phyloP scores from a whole-genome alignment of 208 protist genomes.

The Trypanosoma melophagium region DNA sequence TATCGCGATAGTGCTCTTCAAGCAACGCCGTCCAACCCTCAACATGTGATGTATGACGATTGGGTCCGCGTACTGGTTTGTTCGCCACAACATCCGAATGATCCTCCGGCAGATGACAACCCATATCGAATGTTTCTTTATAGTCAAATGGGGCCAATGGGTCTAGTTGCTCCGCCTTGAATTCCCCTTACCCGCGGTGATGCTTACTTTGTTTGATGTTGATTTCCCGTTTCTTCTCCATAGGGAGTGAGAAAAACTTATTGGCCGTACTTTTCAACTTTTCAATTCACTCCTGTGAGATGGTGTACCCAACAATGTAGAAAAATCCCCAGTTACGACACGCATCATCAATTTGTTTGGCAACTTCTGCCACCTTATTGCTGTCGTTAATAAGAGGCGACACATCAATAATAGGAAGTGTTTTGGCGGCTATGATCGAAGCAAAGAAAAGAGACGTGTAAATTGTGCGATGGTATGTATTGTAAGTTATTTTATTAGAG shows the following conservation, averaged over 20 bases:
- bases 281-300: slow-evolving; percentile 40
- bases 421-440: slow-evolving; percentile 11
- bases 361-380: slow-evolving; percentile 41
- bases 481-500: too few species aligned
- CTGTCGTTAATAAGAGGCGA: slow-evolving; percentile 53
- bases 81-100: slow-evolving; percentile 61
- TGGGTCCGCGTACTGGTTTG: slow-evolving; percentile 64
- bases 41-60: slow-evolving; percentile 49
- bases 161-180: slow-evolving; percentile 55
- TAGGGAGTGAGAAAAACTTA: slow-evolving; percentile 54
- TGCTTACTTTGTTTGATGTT: slow-evolving; percentile 52
- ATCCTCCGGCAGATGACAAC: slow-evolving; percentile 44
- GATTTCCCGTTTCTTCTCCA: slow-evolving; percentile 74
- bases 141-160: slow-evolving; percentile 44
- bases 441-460: slow-evolving; percentile 4
- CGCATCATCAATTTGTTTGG: slow-evolving; percentile 59
- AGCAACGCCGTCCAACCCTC: slow-evolving; percentile 55
- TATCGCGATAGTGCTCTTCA: slow-evolving; percentile 61
- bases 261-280: slow-evolving; percentile 52
- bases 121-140: slow-evolving; percentile 81
- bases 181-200: slow-evolving; percentile 66
- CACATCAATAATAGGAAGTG: slow-evolving; percentile 76
- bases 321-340: slow-evolving; percentile 84
- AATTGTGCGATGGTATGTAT: not conserved
- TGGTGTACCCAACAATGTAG: slow-evolving; percentile 73